Conservation (phyloP, 176 grass and related monocot genomes). For the Musa acuminata region DNA sequence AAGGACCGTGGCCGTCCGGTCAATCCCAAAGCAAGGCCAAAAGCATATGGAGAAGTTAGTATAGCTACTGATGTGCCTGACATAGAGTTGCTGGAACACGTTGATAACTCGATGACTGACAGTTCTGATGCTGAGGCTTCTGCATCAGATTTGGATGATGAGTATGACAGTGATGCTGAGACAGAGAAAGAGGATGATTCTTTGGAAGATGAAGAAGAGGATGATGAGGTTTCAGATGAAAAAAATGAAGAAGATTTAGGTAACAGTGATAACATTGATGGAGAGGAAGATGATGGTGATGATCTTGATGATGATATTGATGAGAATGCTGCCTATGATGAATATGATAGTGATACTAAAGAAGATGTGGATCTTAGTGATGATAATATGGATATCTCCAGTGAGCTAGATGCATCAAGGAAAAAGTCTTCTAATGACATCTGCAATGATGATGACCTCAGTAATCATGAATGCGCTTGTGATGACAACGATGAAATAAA, state of each 20-base stretch:
- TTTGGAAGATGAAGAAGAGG: conserved; percentile 18
- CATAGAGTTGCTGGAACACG: conserved; percentile 58
- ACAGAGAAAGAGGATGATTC: not conserved
- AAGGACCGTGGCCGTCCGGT: no score
- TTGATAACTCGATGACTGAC: not conserved
- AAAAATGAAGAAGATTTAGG: conserved; percentile 13
- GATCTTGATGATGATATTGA: no score
- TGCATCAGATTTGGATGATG: conserved; percentile 34
- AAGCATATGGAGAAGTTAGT: no score
- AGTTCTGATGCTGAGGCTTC: conserved; percentile 28
- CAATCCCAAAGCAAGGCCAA: no score
- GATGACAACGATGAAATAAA: conserved; percentile 28
- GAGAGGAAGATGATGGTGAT: conserved; percentile 26
- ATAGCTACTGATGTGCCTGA: no score
- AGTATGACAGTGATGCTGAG: not conserved
- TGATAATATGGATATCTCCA: conserved; percentile 1
- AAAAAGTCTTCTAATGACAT: not conserved
- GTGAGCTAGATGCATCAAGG: not conserved
- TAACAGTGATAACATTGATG: conserved; percentile 21
- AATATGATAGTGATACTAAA: conserved; percentile 26
- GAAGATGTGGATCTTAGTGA: not conserved
- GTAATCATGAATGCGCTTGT: conserved; percentile 28
- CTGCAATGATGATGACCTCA: conserved; percentile 1
- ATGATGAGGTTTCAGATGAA: conserved; percentile 13
- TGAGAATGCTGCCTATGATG: conserved; percentile 27